Conservation (phyloP, 1,284 basidiomycete genomes). For the Melampsora larici-populina region DNA sequence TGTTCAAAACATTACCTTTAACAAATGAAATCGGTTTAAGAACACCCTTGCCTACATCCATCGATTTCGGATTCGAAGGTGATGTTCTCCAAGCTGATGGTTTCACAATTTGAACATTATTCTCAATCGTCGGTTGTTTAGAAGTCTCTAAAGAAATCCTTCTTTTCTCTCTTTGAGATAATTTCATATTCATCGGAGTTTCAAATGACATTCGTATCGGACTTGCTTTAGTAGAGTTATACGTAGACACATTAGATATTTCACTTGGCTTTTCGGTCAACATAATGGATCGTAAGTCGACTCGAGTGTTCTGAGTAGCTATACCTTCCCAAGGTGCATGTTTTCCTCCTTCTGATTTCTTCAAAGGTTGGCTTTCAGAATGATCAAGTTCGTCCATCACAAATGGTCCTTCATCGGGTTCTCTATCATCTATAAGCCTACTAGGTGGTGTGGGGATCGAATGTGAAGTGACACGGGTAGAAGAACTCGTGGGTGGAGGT, state of each 20-base stretch:
- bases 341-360: neutral
- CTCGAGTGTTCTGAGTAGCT: neutral
- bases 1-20: too few relatives aligned
- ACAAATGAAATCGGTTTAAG: too few relatives aligned
- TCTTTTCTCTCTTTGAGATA: constrained; percentile 36
- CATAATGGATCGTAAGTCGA: constrained; percentile 26
- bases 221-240: neutral
- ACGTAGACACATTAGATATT: neutral
- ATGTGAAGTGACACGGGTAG: too few relatives aligned
- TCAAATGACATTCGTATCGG: neutral
- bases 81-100: constrained; percentile 19
- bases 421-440: neutral
- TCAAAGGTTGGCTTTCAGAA: neutral
- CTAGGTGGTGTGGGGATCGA: too few relatives aligned
- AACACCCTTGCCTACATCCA: too few relatives aligned
- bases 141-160: constrained; percentile 18
- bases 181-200: constrained; percentile 5
- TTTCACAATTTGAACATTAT: neutral
- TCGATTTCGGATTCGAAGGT: too few relatives aligned
- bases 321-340: constrained; percentile 15
- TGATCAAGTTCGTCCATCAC: constrained; percentile 32
- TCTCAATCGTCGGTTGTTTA: constrained; percentile 6
- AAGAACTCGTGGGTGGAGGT: too few relatives aligned
- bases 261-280: neutral
- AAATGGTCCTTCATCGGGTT: constrained; percentile 15